phyloP scores from a whole-genome alignment of 2,329 filamentous ascomycete species.

The Botrytis medusae region DNA sequence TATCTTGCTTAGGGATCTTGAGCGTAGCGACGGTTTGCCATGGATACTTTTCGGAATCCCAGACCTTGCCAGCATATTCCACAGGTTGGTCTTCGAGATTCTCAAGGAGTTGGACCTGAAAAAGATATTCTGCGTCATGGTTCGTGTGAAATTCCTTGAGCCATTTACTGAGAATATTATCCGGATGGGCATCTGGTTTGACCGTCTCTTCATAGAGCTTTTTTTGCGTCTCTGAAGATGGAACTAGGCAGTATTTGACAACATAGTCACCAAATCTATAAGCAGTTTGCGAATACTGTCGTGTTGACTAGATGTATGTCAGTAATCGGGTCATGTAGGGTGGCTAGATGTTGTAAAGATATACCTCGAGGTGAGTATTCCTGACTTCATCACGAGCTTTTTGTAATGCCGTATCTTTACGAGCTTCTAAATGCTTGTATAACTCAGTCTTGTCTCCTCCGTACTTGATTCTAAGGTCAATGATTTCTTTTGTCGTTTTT shows the following conservation, averaged over 20 bases:
- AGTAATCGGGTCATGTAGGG: constrained; percentile 34
- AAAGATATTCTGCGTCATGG: constrained; percentile 45
- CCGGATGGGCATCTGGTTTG: constrained; percentile 39
- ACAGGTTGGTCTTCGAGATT: constrained; percentile 48
- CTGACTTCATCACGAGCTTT: constrained; percentile 43
- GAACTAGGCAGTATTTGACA: constrained; percentile 49
- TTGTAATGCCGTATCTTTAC: constrained; percentile 43
- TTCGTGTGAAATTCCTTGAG: constrained; percentile 43
- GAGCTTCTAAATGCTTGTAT: constrained; percentile 44
- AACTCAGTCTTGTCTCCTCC: constrained; percentile 43
- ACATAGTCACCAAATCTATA: constrained; percentile 51
- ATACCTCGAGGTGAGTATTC: constrained; percentile 33
- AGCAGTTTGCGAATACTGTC: constrained; percentile 48
- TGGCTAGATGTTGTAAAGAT: background rate
- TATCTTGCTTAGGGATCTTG: constrained; percentile 45
- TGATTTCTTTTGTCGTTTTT: constrained; percentile 47
- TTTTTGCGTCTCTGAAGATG: constrained; percentile 44
- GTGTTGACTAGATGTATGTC: constrained; percentile 36
- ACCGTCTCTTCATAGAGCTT: constrained; percentile 44
- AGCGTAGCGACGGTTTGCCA: constrained; percentile 48
- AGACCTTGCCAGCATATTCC: constrained; percentile 46
- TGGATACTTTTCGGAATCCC: constrained; percentile 49
- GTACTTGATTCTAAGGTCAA: constrained; percentile 44
- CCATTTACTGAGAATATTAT: constrained; percentile 44
- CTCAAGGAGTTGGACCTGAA: constrained; percentile 49